Percentiles rank a stretch among this genome's conserved stretches.
phyloP scores from a whole-genome alignment of 257 asterid genomes.

The Euphrasia confusa region DNA sequence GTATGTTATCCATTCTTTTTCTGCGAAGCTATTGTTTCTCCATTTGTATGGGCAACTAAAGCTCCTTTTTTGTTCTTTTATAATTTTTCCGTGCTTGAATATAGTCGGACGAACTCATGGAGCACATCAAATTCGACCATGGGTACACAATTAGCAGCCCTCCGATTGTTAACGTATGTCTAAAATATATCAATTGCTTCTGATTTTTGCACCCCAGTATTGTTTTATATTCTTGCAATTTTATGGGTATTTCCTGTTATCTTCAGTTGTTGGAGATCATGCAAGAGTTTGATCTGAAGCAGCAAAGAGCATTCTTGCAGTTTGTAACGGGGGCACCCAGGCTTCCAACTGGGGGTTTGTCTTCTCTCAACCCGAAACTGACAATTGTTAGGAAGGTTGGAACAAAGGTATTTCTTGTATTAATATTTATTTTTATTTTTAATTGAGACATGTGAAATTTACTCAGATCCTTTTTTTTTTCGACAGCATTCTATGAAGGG shows the following conservation, averaged over 20 bases:
- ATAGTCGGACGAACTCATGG: constrained; percentile 74
- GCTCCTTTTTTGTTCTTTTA: neutral
- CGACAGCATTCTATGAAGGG: constrained; percentile 65
- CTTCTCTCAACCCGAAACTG: constrained; percentile 88
- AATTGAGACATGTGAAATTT: neutral
- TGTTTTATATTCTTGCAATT: no score
- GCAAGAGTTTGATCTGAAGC: constrained; percentile 63
- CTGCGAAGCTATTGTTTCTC: constrained; percentile 9
- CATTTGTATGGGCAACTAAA: constrained; percentile 5
- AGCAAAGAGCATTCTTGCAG: constrained; percentile 87
- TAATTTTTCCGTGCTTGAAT: constrained; percentile 12
- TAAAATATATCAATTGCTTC: constrained; percentile 1
- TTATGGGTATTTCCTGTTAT: neutral
- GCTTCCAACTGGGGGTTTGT: constrained; percentile 88
- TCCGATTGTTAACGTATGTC: constrained; percentile 62
- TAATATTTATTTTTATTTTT: constrained; percentile 17
- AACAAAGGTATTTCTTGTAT: neutral
- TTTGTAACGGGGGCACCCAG: constrained; percentile 97
- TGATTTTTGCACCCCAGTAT: neutral
- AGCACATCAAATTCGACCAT: constrained; percentile 92
- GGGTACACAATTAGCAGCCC: constrained; percentile 93
- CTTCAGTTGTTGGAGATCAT: constrained; percentile 75
- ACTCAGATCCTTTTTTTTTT: constrained; percentile 2
- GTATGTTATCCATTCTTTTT: constrained; percentile 37
- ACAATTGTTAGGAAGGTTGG: constrained; percentile 91